These are phyloP conservation scores for Salix exigua DNA, from an alignment of 345 rosid genomes.

Conservation along the genomic window DNA sequence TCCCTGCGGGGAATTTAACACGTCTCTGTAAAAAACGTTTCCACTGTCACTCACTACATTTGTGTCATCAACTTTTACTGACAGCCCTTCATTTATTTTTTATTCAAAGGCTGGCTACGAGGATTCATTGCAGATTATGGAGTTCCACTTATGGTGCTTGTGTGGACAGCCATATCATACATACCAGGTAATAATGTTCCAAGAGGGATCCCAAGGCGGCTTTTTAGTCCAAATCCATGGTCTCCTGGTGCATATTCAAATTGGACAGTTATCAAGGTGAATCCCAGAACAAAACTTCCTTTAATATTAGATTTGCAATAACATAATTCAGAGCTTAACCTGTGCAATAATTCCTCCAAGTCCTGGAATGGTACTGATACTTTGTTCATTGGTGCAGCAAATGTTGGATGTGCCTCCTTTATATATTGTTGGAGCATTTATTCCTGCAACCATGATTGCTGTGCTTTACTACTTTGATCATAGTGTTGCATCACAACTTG, in stretches of 20 bases:
- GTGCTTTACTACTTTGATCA: slow-evolving; percentile 95
- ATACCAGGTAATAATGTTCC: slow-evolving; percentile 67
- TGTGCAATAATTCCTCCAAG: background rate
- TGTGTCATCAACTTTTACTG: background rate
- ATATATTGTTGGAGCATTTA: slow-evolving; percentile 75
- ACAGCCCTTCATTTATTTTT: background rate
- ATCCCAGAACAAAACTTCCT: slow-evolving; percentile 8
- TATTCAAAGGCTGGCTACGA: slow-evolving; percentile 56
- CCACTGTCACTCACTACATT: background rate
- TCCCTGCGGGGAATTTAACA: background rate
- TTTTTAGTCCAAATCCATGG: slow-evolving; percentile 97
- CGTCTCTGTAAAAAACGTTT: background rate
- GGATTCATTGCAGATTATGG: slow-evolving; percentile 90
- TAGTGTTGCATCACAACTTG: slow-evolving; percentile 90
- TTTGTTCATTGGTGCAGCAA: slow-evolving; percentile 45
- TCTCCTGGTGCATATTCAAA: slow-evolving; percentile 80
- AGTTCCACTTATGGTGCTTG: slow-evolving; percentile 85
- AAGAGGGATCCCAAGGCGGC: slow-evolving; percentile 84
- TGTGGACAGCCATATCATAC: slow-evolving; percentile 83
- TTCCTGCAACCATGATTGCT: slow-evolving; percentile 93
- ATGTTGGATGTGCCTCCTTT: slow-evolving; percentile 76
- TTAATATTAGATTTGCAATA: background rate
- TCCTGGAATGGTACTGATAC: slow-evolving; percentile 17
- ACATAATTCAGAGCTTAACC: background rate
- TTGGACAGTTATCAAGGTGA: slow-evolving; percentile 81